Conservation (phyloP, 176 grass and related monocot species). For the Juncus inflexus region DNA sequence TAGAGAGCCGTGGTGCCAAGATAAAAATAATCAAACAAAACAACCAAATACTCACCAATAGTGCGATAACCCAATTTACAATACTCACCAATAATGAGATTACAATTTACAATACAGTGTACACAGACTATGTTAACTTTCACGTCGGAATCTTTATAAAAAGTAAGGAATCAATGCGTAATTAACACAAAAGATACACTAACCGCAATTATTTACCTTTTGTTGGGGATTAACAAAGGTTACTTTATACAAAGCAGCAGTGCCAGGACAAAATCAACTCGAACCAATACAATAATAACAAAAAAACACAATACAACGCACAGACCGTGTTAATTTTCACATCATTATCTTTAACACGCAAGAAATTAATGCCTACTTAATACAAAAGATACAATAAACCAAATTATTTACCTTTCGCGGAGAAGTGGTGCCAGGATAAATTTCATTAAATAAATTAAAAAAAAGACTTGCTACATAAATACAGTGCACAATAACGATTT, state of each 20-base stretch:
- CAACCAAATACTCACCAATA: too few relatives aligned
- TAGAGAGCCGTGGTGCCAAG: constrained; percentile 95
- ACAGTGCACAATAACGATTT: too few relatives aligned
- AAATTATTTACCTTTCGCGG: constrained; percentile 65
- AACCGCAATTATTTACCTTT: constrained; percentile 47
- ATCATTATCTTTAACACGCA: neutral
- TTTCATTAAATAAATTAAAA: too few relatives aligned
- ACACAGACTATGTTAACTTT: neutral
- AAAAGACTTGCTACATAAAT: too few relatives aligned
- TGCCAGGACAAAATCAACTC: constrained; percentile 60
- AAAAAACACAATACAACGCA: too few relatives aligned
- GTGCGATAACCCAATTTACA: too few relatives aligned
- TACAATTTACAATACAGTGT: too few relatives aligned
- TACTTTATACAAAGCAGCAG: constrained; percentile 92
- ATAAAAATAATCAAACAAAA: constrained; percentile 34
- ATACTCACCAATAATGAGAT: too few relatives aligned
- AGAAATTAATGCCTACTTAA: neutral
- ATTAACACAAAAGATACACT: neutral
- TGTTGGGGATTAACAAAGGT: constrained; percentile 77
- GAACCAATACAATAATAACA: too few relatives aligned
- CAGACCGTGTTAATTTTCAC: neutral
- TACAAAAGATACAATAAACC: neutral
- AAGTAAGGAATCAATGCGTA: neutral
- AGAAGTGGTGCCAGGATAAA: constrained; percentile 95
- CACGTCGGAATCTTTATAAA: neutral